Conservation (phyloP, 345 rosid genomes). For the Lumnitzera racemosa region DNA sequence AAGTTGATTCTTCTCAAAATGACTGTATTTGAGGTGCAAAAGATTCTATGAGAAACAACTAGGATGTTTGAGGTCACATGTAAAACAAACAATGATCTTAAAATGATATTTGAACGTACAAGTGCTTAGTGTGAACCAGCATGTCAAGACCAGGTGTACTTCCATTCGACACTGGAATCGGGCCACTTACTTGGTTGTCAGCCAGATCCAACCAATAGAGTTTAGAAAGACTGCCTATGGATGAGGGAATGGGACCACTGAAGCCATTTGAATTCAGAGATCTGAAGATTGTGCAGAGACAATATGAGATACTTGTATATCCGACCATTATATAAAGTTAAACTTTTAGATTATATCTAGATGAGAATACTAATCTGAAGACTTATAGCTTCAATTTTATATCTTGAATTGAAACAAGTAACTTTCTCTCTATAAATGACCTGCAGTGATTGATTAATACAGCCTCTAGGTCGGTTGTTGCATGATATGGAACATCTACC, state of each 20-base stretch:
- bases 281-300: conserved; percentile 31
- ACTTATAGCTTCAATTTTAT: background rate
- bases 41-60: conserved; percentile 6
- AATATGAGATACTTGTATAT: background rate
- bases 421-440: no score
- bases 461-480: no score
- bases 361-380: no score
- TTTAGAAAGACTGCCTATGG: conserved; percentile 51
- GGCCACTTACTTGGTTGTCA: conserved; percentile 63
- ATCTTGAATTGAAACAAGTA: background rate
- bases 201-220: conserved; percentile 88
- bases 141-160: conserved; percentile 69
- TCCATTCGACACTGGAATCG: conserved; percentile 69
- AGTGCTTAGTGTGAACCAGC: conserved; percentile 62
- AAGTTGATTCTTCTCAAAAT: conserved; percentile 66
- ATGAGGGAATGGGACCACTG: conserved; percentile 61
- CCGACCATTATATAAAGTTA: background rate
- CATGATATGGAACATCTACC: no score
- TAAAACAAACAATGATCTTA: background rate
- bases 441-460: no score
- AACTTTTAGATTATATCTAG: no score
- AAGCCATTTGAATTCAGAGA: conserved; percentile 69
- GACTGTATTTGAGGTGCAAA: conserved; percentile 31
- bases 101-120: conserved; percentile 40
- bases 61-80: background rate